Evolutionary conservation across 2,329 filamentous ascomycete genomes (phyloP), one percentile per base, ranked within the genome.

Genomic region (Myriosclerotinia scirpicola): DNA sequence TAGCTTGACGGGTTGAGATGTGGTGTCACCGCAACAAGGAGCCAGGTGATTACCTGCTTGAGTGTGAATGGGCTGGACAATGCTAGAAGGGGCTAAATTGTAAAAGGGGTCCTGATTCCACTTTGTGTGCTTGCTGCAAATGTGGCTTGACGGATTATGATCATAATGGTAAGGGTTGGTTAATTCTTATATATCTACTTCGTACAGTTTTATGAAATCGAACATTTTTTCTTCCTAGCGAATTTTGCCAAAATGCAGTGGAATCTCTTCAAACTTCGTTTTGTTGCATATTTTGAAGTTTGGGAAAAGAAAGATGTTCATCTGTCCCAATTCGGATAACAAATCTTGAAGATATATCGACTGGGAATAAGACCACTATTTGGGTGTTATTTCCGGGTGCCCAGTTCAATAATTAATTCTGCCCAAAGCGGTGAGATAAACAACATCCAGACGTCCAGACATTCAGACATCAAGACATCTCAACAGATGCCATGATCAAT

Each of bases 391-490:
- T 54, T 54, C 30, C 30, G 52, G 8, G 2, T 54, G 12, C 11
- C 17, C 17, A 17, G 9, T 30, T 36, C 2, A 7, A 20, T 20
- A 54, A 40, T 9, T 40, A 40, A 30, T 61, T 61, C 44, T 61
- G 58, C 58, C 46, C 34, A 50, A 50, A 38, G 56, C 56, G 56
- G 56, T 60, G 44, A 60, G 48, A 36, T 11, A 6, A 50, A 12
- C 4, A 30, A 7, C 12, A 14, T 26, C 12, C 11, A 44, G 5
- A 7, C 12, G 5, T 26, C 12, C 11, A 44, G 5, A 44, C 15
- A n/a, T 46, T 20, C 44, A n/a, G 17, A 38, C 52, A n/a, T 20
- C 17, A 11, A 52, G 4, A 30, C 14, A 42, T 26, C 46, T 6
- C 9, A n/a, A 36, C 55, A 34, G 30, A 46, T 15, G 42, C 55